Evolutionary conservation across 2,329 filamentous ascomycete species (phyloP).

Genomic region (Phialemoniopsis sp.): DNA sequence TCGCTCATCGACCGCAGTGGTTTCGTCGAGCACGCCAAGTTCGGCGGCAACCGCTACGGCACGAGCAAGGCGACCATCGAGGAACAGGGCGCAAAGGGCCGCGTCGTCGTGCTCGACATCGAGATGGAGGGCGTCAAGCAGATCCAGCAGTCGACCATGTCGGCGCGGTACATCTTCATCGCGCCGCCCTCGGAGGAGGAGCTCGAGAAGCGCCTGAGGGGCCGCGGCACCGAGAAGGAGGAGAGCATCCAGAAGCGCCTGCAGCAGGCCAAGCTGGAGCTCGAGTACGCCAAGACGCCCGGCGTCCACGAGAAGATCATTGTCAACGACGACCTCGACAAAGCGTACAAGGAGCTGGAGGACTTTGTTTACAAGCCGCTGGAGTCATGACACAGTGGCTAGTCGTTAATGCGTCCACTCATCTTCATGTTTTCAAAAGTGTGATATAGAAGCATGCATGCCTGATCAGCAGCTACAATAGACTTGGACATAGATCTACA

Average conservation of each 20-base stretch:
- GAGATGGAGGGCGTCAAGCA: constrained; percentile 99
- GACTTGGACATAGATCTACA: background rate
- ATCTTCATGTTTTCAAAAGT: too few relatives aligned
- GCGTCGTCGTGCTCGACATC: constrained; percentile 84
- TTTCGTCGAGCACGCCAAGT: constrained; percentile 84
- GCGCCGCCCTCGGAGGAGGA: constrained; percentile 72
- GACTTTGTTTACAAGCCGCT: constrained; percentile 36
- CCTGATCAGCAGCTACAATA: background rate
- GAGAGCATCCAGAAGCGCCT: constrained; percentile 66
- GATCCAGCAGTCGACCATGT: constrained; percentile 71
- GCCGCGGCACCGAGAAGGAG: constrained; percentile 75
- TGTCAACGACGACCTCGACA: constrained; percentile 36
- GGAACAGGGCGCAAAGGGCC: constrained; percentile 66
- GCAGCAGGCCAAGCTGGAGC: constrained; percentile 67
- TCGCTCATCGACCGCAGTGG: constrained; percentile 62
- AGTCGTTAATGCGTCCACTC: too few relatives aligned
- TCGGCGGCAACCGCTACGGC: constrained; percentile 83
- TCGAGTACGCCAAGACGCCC: constrained; percentile 65
- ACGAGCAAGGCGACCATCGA: constrained; percentile 77
- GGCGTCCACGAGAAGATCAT: constrained; percentile 47
- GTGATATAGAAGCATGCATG: too few relatives aligned
- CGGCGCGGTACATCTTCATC: constrained; percentile 80
- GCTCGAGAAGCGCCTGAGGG: constrained; percentile 70
- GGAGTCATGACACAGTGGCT: too few relatives aligned
- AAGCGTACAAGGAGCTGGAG: constrained; percentile 49